Evolutionary conservation across 176 grass and related monocot species (phyloP).

Genomic region (Carex parvula): DNA sequence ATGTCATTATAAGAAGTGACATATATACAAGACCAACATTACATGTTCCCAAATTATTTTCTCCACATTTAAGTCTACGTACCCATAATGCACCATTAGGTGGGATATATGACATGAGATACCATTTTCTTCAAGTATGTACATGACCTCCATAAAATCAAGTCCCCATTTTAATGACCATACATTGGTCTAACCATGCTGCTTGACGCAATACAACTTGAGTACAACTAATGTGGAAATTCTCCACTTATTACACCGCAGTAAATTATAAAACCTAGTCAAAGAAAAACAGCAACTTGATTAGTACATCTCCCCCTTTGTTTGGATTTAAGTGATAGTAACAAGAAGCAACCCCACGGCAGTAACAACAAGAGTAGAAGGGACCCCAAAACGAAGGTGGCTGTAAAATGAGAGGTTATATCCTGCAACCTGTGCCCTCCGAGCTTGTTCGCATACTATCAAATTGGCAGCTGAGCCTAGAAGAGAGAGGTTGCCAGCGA

Average conservation of each 20-base stretch:
- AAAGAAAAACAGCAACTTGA: background rate
- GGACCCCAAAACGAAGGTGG: constrained; percentile 78
- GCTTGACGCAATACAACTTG: background rate
- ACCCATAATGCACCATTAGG: background rate
- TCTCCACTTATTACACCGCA: background rate
- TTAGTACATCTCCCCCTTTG: background rate
- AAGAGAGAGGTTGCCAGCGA: constrained; percentile 86
- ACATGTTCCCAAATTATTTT: background rate
- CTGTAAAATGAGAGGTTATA: constrained; percentile 90
- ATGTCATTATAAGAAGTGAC: background rate
- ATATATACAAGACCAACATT: background rate
- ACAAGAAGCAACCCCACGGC: constrained; percentile 74
- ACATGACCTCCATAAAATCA: background rate
- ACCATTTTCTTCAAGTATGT: background rate
- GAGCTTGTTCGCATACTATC: constrained; percentile 96
- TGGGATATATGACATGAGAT: background rate
- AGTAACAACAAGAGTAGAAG: constrained; percentile 74
- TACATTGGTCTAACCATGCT: background rate
- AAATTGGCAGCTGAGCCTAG: constrained; percentile 87
- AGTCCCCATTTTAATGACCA: background rate
- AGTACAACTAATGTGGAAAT: background rate
- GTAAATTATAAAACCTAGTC: background rate
- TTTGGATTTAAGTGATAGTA: background rate
- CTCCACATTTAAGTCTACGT: background rate
- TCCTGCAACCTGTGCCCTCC: constrained; percentile 56